Evolutionary conservation across 176 grass and related monocot genomes (phyloP).

Genomic region (Elymus sibiricus): DNA sequence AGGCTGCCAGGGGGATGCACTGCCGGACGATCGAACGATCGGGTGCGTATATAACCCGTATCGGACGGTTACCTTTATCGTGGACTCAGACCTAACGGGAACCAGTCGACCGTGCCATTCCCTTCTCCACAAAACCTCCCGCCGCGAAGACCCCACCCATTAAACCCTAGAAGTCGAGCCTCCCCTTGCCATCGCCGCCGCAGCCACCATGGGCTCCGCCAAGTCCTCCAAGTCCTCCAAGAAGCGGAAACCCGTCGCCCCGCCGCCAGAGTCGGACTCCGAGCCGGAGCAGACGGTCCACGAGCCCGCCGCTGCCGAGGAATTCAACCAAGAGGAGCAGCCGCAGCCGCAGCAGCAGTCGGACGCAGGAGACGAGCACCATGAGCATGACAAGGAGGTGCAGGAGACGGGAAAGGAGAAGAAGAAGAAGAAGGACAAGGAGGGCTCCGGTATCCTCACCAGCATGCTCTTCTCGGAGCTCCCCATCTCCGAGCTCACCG

Average conservation of each 20-base stretch:
- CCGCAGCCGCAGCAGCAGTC: not conserved
- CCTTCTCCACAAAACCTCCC: conserved; percentile 1
- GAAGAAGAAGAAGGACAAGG: not conserved
- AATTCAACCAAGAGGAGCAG: not conserved
- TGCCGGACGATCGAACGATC: too few relatives aligned
- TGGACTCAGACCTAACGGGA: too few relatives aligned
- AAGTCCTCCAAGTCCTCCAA: conserved; percentile 20
- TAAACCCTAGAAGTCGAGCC: conserved; percentile 11
- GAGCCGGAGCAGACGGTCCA: conserved; percentile 30
- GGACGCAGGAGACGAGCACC: not conserved
- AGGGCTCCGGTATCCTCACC: conserved; percentile 39
- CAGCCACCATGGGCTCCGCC: conserved; percentile 1
- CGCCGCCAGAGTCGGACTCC: conserved; percentile 29
- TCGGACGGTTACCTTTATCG: too few relatives aligned
- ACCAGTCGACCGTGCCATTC: too few relatives aligned
- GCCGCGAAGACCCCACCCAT: conserved; percentile 10
- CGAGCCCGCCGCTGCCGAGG: conserved; percentile 14
- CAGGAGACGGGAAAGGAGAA: not conserved
- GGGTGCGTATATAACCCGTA: too few relatives aligned
- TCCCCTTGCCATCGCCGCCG: not conserved
- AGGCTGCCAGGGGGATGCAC: too few relatives aligned
- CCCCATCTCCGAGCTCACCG: conserved; percentile 56
- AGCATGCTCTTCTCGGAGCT: conserved; percentile 62
- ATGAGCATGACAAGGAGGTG: not conserved
- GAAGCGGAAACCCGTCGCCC: conserved; percentile 32